Percentiles rank a stretch among this genome's conserved stretches.
These are phyloP conservation scores for Chaetomium globosum DNA, from an alignment of 2,329 filamentous ascomycete genomes.

Conservation along the genomic window DNA sequence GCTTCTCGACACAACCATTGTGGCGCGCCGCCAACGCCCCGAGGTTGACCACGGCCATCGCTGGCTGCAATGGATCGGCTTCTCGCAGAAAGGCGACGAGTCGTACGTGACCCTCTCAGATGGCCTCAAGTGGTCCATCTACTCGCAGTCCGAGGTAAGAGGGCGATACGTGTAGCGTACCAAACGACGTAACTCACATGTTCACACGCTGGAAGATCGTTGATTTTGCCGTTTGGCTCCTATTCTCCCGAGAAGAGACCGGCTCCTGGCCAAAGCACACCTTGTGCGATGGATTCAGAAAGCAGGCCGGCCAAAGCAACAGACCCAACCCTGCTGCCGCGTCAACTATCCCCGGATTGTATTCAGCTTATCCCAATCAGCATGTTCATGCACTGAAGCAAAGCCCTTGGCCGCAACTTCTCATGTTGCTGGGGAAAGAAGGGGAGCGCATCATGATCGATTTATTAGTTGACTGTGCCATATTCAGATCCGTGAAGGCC, in stretches of 20 bases:
- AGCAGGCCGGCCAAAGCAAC: slow-evolving; percentile 39
- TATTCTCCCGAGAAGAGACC: slow-evolving; percentile 64
- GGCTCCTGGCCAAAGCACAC: slow-evolving; percentile 67
- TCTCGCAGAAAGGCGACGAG: slow-evolving; percentile 65
- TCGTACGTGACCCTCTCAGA: slow-evolving; percentile 58
- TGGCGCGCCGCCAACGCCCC: slow-evolving; percentile 53
- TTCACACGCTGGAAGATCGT: slow-evolving; percentile 59
- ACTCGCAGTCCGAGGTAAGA: slow-evolving; percentile 66
- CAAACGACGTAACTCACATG: slow-evolving; percentile 14
- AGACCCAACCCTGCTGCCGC: slow-evolving; percentile 33
- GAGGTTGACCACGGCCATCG: slow-evolving; percentile 45
- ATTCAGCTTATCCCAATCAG: slow-evolving; percentile 66
- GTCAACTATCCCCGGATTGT: slow-evolving; percentile 65
- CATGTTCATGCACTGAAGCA: slow-evolving; percentile 70
- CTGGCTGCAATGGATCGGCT: slow-evolving; percentile 60
- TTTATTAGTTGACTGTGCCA: slow-evolving; percentile 73
- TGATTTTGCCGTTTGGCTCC: slow-evolving; percentile 73
- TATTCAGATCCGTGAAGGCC: slow-evolving; percentile 67
- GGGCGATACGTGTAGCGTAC: background rate
- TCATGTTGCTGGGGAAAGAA: slow-evolving; percentile 71
- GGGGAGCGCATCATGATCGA: slow-evolving; percentile 78
- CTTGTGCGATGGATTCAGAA: slow-evolving; percentile 80
- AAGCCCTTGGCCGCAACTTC: slow-evolving; percentile 73
- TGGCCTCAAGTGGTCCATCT: slow-evolving; percentile 48
- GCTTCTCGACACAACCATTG: slow-evolving; percentile 70